These are phyloP conservation scores for Ogataea paraovalis DNA, from an alignment of 805 yeast species.

Conservation along the genomic window DNA sequence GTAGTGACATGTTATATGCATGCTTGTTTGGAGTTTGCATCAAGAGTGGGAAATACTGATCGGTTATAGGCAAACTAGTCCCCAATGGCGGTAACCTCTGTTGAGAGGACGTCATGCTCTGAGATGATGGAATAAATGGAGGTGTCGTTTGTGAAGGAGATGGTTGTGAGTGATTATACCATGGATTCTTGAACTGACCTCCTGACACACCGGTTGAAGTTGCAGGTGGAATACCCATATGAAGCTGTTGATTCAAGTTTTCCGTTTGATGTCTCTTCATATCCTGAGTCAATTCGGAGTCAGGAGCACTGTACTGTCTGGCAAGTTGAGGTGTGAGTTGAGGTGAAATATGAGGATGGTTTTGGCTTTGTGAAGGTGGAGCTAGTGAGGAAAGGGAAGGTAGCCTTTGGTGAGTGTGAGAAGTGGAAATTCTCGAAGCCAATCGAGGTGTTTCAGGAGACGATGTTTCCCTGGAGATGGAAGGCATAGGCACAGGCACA, in stretches of 20 bases:
- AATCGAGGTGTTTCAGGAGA: constrained; percentile 6
- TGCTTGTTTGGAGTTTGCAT: constrained; percentile 14
- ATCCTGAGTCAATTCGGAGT: constrained; percentile 13
- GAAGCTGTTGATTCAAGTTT: constrained; percentile 8
- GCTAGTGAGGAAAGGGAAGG: constrained; percentile 19
- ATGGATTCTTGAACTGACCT: constrained; percentile 20
- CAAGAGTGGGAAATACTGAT: constrained; percentile 12
- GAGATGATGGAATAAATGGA: not conserved
- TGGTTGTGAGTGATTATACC: constrained; percentile 11
- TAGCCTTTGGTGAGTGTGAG: constrained; percentile 18
- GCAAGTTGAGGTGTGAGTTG: constrained; percentile 10
- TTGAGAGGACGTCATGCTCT: constrained; percentile 1
- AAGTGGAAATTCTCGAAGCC: constrained; percentile 15
- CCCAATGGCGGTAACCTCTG: constrained; percentile 15
- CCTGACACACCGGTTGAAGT: not conserved
- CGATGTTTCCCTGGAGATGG: constrained; percentile 1
- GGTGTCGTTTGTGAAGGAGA: constrained; percentile 2
- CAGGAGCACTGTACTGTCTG: constrained; percentile 15
- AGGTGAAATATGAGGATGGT: constrained; percentile 3
- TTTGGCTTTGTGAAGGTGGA: constrained; percentile 1
- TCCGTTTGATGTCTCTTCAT: constrained; percentile 20
- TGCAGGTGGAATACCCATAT: not conserved
- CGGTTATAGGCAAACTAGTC: constrained; percentile 7
- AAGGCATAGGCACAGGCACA: constrained; percentile 10
- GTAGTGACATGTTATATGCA: constrained; percentile 18